Conservation (phyloP, 2,329 filamentous ascomycete species). For the Clarireedia homoeocarpa region DNA sequence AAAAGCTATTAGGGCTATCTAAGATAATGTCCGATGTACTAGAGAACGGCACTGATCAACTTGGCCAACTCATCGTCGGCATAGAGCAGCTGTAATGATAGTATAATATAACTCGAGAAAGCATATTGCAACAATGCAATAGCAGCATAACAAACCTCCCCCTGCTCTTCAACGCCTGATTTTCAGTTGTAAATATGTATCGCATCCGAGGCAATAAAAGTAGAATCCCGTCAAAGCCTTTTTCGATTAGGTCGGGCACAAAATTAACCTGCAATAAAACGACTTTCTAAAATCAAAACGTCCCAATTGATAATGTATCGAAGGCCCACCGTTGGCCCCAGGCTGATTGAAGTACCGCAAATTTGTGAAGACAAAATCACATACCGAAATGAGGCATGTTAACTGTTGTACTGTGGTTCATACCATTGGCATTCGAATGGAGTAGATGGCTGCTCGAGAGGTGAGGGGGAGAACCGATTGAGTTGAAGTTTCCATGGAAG, state of each 20-base stretch:
- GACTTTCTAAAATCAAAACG: background rate
- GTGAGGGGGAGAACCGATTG: constrained; percentile 6
- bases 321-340: background rate
- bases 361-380: constrained; percentile 8
- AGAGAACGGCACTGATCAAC: constrained; percentile 13
- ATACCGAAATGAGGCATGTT: constrained; percentile 13
- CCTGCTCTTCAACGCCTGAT: constrained; percentile 4
- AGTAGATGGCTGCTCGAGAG: constrained; percentile 2
- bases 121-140: constrained; percentile 15
- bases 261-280: constrained; percentile 4
- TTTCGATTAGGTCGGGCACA: background rate
- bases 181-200: background rate
- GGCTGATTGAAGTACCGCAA: background rate
- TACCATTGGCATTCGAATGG: constrained; percentile 3
- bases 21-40: constrained; percentile 24
- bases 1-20: constrained; percentile 41
- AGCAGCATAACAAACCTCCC: background rate
- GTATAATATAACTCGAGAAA: constrained; percentile 12
- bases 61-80: constrained; percentile 26
- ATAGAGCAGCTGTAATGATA: constrained; percentile 49
- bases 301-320: background rate
- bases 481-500: constrained; percentile 17
- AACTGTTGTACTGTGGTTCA: background rate
- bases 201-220: constrained; percentile 5
- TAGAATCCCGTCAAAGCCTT: background rate